Evolutionary conservation across 1,139 yeast species (phyloP).

Genomic region (Saccharomyces hybrid): DNA sequence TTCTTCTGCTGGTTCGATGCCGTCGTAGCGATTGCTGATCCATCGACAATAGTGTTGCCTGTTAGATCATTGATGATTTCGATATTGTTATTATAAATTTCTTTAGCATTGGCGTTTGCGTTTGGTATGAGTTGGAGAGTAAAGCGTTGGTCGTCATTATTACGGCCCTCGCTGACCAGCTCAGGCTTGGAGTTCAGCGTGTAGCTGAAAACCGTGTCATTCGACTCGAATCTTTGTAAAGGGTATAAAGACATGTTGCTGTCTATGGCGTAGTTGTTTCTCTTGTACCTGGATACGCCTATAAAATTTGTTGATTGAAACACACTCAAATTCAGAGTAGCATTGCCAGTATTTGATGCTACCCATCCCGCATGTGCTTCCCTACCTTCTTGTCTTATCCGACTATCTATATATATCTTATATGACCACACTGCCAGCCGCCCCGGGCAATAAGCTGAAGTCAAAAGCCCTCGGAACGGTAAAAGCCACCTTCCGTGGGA

Average conservation of each 20-base stretch:
- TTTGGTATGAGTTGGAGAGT: constrained; percentile 1
- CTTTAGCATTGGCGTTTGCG: constrained; percentile 1
- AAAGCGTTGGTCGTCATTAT: not conserved
- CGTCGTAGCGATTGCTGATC: not conserved
- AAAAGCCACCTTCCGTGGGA: not conserved
- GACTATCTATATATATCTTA: not conserved
- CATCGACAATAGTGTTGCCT: constrained; percentile 11
- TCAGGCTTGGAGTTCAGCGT: not conserved
- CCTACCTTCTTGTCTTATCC: not conserved
- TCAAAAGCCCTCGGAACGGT: not conserved
- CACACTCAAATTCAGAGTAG: not conserved
- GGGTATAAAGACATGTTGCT: constrained; percentile 8
- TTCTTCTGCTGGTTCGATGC: not conserved
- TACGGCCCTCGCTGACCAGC: not conserved
- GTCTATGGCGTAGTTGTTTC: not conserved
- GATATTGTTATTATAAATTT: not conserved
- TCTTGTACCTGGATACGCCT: not conserved
- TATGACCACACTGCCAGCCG: not conserved
- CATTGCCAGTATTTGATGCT: not conserved
- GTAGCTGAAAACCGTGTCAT: constrained; percentile 4
- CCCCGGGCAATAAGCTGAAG: not conserved
- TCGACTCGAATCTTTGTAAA: constrained; percentile 7
- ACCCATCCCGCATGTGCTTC: not conserved
- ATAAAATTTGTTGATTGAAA: not conserved
- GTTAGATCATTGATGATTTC: constrained; percentile 12